Evolutionary conservation across 2,329 filamentous ascomycete species (phyloP).

Genomic region (Onygena corvina): DNA sequence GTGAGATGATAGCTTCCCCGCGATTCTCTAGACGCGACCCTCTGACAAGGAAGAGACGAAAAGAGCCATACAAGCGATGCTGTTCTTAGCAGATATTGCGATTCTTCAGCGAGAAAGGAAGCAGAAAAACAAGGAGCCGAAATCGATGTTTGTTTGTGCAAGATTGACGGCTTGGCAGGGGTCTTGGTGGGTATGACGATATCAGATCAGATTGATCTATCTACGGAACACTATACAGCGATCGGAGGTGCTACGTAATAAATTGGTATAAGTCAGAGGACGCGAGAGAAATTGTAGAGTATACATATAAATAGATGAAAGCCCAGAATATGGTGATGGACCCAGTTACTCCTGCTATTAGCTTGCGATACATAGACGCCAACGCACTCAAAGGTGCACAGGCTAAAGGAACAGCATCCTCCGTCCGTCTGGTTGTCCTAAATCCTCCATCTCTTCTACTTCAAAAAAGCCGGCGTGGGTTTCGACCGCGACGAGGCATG

Average conservation of each 20-base stretch:
- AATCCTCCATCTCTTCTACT: neutral
- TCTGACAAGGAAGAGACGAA: neutral
- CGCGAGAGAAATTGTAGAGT: neutral
- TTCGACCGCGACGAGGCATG: neutral
- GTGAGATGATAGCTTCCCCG: neutral
- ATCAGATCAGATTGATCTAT: too few species aligned
- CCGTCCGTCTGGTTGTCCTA: neutral
- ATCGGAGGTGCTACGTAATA: neutral
- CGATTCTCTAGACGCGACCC: neutral
- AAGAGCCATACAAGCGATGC: neutral
- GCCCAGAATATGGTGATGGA: neutral
- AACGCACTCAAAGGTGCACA: neutral
- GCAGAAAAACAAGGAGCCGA: too few species aligned
- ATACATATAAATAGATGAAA: neutral
- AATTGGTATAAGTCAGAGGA: neutral
- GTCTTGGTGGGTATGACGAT: too few species aligned
- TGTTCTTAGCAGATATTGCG: neutral
- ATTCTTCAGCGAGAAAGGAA: too few species aligned
- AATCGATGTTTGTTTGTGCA: too few species aligned
- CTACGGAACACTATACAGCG: neutral
- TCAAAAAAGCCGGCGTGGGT: neutral
- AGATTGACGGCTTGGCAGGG: too few species aligned
- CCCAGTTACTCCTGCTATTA: neutral
- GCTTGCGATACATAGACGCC: too few species aligned
- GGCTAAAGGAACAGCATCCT: neutral